Base-by-base conservation (phyloP, 2,329 filamentous ascomycete genomes). In the Pseudocercospora musae region DNA sequence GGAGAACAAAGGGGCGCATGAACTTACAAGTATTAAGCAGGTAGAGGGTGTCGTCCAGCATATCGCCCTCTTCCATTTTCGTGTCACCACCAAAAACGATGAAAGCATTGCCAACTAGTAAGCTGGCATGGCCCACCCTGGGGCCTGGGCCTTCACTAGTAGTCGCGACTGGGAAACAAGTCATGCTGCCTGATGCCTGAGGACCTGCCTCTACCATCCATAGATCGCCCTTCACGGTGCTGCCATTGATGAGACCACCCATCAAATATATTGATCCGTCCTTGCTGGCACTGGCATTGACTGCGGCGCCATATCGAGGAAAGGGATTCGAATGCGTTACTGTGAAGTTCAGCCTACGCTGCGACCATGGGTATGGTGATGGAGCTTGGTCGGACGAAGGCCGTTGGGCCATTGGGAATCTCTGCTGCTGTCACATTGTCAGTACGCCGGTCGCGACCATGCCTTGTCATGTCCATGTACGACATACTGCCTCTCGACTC, bases 11-110 rank as follows among this genome's bases (percentile, higher is more conserved):
- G 18, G 1, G 49, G 25, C 11, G 4, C 3, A 5, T 52, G 13
- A 8, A 82, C 94, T 80, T 83, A 98, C 95, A 97, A 55, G 95
- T 99, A 79, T 99, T 99, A 57, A 99, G 83, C 56, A 99, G 84
- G 78, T 99, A 99, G 11, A 99, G 81, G 0, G 95, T 98, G 78
- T 99, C 94, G 72, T 99, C 95, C 62, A 99, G 81, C 54, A 91
- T 84, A 77, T 99, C 95, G 31, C 87, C 86, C 73, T 98, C 95
- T 59, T 97, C 92, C 74, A 96, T 89, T 78, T 99, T 99, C 57
- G 95, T 99, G 76, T 99, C 96, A 74, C 95, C 95, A 55, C 95
- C 96, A 74, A 98, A 99, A 11, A 99, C 95, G 70, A 99, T 99
- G 76, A 98, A 99, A 0, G 95, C 95, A 77, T 99, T 99, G 62